Conservation (phyloP, 768 basidiomycete species). For the Lactarius akahatsu region DNA sequence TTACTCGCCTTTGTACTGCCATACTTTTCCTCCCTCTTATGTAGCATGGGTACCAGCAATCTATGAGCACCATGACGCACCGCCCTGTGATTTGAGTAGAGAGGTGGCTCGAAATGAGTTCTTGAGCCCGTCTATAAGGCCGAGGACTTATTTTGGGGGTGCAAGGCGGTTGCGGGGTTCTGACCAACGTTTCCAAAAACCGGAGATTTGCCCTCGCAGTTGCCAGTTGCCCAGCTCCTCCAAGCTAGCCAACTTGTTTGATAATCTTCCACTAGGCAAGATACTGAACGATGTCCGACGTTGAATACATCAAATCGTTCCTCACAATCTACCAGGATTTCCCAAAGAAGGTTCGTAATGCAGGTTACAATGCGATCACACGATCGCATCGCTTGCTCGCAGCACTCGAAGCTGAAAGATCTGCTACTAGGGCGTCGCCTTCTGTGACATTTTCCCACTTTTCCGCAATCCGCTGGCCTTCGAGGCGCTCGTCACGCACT, state of each 20-base stretch:
- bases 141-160: background rate
- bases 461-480: slow-evolving; percentile 82
- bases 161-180: background rate
- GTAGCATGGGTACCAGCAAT: slow-evolving; percentile 40
- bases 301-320: slow-evolving; percentile 63
- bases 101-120: no score
- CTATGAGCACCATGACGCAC: slow-evolving; percentile 38
- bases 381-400: background rate
- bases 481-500: slow-evolving; percentile 87
- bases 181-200: no score
- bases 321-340: slow-evolving; percentile 71
- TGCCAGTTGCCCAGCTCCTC: background rate
- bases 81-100: background rate
- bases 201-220: background rate
- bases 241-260: background rate
- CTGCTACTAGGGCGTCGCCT: slow-evolving; percentile 77
- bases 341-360: slow-evolving; percentile 76
- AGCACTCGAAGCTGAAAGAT: background rate
- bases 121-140: no score
- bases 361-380: background rate
- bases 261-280: background rate
- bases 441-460: slow-evolving; percentile 94
- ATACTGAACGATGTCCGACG: slow-evolving; percentile 60
- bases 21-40: slow-evolving; percentile 35
- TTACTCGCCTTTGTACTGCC: slow-evolving; percentile 27